Conservation (phyloP, 495 filamentous ascomycete genomes). For the Neurospora sp. region DNA sequence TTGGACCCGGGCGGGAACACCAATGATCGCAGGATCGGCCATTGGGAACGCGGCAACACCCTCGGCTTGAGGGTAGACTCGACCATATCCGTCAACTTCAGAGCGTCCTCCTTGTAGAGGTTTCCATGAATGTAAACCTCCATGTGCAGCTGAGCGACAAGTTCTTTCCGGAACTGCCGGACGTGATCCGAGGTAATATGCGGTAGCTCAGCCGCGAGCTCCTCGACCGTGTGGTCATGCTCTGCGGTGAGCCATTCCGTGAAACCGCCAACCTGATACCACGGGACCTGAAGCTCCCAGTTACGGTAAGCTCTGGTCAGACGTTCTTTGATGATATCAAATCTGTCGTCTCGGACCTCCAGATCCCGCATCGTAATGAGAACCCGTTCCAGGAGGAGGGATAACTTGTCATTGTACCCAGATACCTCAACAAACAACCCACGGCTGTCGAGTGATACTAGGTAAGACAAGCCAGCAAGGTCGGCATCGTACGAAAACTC, state of each 20-base stretch:
- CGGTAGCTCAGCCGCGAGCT: slow-evolving; percentile 67
- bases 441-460: slow-evolving; percentile 53
- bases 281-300: slow-evolving; percentile 78
- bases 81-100: slow-evolving; percentile 74
- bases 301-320: slow-evolving; percentile 67
- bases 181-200: slow-evolving; percentile 66
- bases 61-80: slow-evolving; percentile 72
- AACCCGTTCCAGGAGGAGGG: slow-evolving; percentile 85
- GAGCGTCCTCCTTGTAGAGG: slow-evolving; percentile 87
- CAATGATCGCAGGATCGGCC: slow-evolving; percentile 66
- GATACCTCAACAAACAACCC: slow-evolving; percentile 73
- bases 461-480: slow-evolving; percentile 81
- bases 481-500: slow-evolving; percentile 98
- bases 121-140: slow-evolving; percentile 89
- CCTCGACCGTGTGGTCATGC: slow-evolving; percentile 69
- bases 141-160: slow-evolving; percentile 76
- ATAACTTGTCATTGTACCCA: slow-evolving; percentile 94
- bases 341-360: slow-evolving; percentile 71
- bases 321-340: slow-evolving; percentile 85
- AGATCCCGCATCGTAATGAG: slow-evolving; percentile 78
- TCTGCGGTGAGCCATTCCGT: slow-evolving; percentile 70
- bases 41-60: slow-evolving; percentile 64
- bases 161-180: slow-evolving; percentile 63
- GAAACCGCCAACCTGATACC: slow-evolving; percentile 81
- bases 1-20: slow-evolving; percentile 71